These are phyloP conservation scores for Skeletonema costatum DNA, from an alignment of 108 stramenopile species.

Conservation along the genomic window DNA sequence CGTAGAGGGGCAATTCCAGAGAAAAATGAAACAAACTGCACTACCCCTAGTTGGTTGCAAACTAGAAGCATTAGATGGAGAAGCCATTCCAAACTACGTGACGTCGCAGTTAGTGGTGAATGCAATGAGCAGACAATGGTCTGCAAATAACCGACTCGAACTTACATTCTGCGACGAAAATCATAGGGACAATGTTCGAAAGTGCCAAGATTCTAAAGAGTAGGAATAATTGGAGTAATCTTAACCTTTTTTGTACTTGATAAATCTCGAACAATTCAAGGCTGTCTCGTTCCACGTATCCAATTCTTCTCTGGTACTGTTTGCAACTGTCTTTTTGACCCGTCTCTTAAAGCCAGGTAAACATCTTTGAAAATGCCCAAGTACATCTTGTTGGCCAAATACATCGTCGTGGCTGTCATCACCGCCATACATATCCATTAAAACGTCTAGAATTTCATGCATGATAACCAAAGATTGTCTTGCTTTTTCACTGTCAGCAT, in stretches of 20 bases:
- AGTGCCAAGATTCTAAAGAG: constrained; percentile 1
- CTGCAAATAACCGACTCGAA: constrained; percentile 60
- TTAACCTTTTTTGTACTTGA: constrained; percentile 48
- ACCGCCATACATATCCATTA: constrained; percentile 76
- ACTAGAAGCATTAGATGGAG: constrained; percentile 79
- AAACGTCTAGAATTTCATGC: constrained; percentile 54
- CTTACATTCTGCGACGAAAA: constrained; percentile 71
- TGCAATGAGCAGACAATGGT: constrained; percentile 81
- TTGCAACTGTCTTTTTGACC: constrained; percentile 17
- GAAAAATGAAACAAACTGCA: constrained; percentile 37
- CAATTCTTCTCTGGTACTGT: constrained; percentile 36
- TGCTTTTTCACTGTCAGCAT: not conserved
- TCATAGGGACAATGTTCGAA: constrained; percentile 27
- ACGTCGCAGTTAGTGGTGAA: constrained; percentile 66
- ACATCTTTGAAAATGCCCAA: constrained; percentile 43
- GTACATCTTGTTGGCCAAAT: constrained; percentile 46
- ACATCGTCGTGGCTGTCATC: constrained; percentile 61
- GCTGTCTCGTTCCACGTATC: constrained; percentile 55
- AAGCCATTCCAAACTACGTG: constrained; percentile 82
- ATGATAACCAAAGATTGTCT: constrained; percentile 19
- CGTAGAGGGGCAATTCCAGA: constrained; percentile 71
- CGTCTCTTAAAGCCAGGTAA: constrained; percentile 44
- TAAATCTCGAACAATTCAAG: constrained; percentile 66
- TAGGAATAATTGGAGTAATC: not conserved
- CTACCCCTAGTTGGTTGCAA: constrained; percentile 40